Percentiles rank a stretch among this genome's conserved stretches.
Conservation (phyloP, 78 protist species). For the Dictyostelium intermedium region DNA sequence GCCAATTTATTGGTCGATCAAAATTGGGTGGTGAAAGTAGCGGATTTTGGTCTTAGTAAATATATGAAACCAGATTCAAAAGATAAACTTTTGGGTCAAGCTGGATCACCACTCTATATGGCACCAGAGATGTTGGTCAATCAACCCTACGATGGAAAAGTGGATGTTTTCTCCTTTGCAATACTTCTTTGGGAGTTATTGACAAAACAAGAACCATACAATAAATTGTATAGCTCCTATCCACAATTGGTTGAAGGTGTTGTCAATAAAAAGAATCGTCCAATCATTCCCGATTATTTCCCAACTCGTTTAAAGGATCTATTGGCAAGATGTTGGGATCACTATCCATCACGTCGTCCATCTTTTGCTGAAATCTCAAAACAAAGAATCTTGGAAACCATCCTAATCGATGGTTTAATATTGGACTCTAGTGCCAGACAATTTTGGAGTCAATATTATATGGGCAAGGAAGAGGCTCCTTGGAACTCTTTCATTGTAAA, state of each 20-base stretch:
- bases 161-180: constrained; percentile 80
- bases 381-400: constrained; percentile 49
- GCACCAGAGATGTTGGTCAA: constrained; percentile 76
- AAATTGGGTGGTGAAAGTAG: constrained; percentile 79
- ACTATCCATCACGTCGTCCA: constrained; percentile 66
- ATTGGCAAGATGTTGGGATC: constrained; percentile 79
- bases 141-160: constrained; percentile 71
- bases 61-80: constrained; percentile 16
- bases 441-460: constrained; percentile 73
- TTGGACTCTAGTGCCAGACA: constrained; percentile 44
- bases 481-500: constrained; percentile 58
- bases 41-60: constrained; percentile 73
- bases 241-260: constrained; percentile 79
- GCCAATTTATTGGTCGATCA: constrained; percentile 73
- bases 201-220: constrained; percentile 80
- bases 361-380: constrained; percentile 47
- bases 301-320: constrained; percentile 73
- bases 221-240: constrained; percentile 20
- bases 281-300: constrained; percentile 51
- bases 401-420: constrained; percentile 67
- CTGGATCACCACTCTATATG: constrained; percentile 84
- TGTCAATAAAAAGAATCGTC: constrained; percentile 52
- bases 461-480: constrained; percentile 43
- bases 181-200: constrained; percentile 76
- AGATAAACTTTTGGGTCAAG: constrained; percentile 51